Percentiles rank a stretch among this genome's conserved stretches.
Conservation (phyloP, 163 green algal genomes). For the Scenedesmus sp. region DNA sequence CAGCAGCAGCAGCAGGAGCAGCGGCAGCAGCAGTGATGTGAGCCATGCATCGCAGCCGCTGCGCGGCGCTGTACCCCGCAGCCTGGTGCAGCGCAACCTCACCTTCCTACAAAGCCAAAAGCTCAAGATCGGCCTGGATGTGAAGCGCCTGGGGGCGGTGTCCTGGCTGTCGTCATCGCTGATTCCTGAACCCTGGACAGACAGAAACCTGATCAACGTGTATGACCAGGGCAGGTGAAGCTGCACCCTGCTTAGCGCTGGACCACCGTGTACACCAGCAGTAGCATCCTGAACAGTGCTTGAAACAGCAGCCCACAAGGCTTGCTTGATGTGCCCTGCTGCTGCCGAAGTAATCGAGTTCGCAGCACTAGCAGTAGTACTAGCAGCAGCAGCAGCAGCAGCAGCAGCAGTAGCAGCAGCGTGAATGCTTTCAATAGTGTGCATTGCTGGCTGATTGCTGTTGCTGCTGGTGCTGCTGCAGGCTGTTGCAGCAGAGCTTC, state of each 20-base stretch:
- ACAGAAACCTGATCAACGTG: constrained; percentile 44
- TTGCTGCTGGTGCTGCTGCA: not conserved
- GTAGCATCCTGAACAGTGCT: not conserved
- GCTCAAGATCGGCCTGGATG: constrained; percentile 12
- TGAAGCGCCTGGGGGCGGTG: constrained; percentile 13
- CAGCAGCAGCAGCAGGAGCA: not conserved
- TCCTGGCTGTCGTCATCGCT: not conserved
- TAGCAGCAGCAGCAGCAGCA: not conserved
- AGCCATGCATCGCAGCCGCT: not conserved
- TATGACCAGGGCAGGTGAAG: constrained; percentile 27
- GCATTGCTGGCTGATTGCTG: not conserved
- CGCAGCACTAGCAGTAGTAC: not conserved
- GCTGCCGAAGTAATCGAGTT: not conserved
- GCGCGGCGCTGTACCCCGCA: not conserved
- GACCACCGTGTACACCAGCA: not conserved
- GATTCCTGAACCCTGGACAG: constrained; percentile 3
- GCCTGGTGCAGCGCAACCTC: constrained; percentile 12
- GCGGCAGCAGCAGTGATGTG: not conserved
- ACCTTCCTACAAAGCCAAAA: constrained; percentile 25
- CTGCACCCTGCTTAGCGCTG: not conserved
- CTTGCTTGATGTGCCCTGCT: not conserved
- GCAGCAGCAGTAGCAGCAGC: not conserved
- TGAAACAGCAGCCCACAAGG: no score
- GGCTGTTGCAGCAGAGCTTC: constrained; percentile 52
- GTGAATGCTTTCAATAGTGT: not conserved